Percentiles rank a stretch among this genome's conserved stretches.
Conservation (phyloP, 805 yeast species). For the Myxozyma lipomycoides region DNA sequence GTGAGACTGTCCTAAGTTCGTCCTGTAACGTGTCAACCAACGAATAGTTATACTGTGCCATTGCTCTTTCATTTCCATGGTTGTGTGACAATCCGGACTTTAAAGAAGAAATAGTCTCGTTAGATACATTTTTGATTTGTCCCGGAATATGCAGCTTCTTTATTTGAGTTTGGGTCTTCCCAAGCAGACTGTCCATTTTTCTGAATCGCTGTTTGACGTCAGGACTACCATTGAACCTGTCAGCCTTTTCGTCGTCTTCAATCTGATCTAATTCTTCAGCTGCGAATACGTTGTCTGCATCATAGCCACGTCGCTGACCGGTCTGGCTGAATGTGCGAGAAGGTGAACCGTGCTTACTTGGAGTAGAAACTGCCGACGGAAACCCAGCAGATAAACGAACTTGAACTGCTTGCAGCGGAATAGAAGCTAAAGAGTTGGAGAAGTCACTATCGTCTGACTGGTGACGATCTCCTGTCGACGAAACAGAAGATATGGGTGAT, state of each 20-base stretch:
- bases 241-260: constrained; percentile 8
- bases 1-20: constrained; percentile 23
- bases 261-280: constrained; percentile 1
- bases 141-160: constrained; percentile 12
- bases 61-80: background rate
- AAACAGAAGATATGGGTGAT: background rate
- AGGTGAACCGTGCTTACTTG: constrained; percentile 7
- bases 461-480: background rate
- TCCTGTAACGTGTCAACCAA: constrained; percentile 17
- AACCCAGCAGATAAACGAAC: constrained; percentile 4
- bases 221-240: background rate
- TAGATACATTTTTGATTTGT: constrained; percentile 17
- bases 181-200: constrained; percentile 9
- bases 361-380: constrained; percentile 8
- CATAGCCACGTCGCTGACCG: background rate
- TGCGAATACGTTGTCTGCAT: background rate
- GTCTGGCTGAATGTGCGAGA: background rate
- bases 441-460: background rate
- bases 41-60: constrained; percentile 13
- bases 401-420: constrained; percentile 12
- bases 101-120: constrained; percentile 10
- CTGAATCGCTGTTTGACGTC: background rate
- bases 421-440: constrained; percentile 6
- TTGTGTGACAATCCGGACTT: constrained; percentile 9
- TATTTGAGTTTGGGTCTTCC: constrained; percentile 16